phyloP scores from a whole-genome alignment of 2,329 filamentous ascomycete species.

The Penicillium polonicum region DNA sequence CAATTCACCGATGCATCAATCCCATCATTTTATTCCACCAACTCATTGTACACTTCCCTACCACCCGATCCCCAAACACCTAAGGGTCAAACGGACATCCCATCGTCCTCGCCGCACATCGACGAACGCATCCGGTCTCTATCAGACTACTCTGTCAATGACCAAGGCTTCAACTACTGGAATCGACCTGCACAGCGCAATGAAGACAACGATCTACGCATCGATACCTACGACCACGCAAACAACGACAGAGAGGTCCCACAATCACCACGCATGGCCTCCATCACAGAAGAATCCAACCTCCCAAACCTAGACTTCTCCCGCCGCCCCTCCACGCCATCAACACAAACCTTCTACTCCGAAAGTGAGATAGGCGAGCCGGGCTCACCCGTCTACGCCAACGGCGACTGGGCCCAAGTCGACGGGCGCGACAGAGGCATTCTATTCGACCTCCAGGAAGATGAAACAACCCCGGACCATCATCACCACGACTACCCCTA shows the following conservation, averaged over 20 bases:
- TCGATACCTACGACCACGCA: neutral
- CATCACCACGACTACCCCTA: neutral
- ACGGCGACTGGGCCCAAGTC: conserved; percentile 26
- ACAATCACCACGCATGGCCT: conserved; percentile 16
- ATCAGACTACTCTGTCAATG: conserved; percentile 22
- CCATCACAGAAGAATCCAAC: conserved; percentile 13
- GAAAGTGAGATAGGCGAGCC: conserved; percentile 35
- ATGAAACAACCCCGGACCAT: neutral
- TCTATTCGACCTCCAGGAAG: conserved; percentile 12
- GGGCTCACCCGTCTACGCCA: conserved; percentile 30
- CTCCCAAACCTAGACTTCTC: conserved; percentile 5
- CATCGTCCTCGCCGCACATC: conserved; percentile 20
- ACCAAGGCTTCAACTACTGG: conserved; percentile 15
- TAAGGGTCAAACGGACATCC: conserved; percentile 17
- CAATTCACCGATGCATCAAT: conserved; percentile 26
- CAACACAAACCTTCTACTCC: conserved; percentile 21
- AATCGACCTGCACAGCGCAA: neutral
- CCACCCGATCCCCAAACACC: conserved; percentile 11
- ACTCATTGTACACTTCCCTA: conserved; percentile 19
- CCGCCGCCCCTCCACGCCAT: conserved; percentile 14
- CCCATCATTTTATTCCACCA: conserved; percentile 25
- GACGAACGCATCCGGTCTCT: conserved; percentile 21
- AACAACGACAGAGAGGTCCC: conserved; percentile 5
- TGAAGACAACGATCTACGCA: neutral
- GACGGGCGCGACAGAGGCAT: conserved; percentile 29